phyloP scores from a whole-genome alignment of 2,329 filamentous ascomycete species.

The Stagonosporopsis tanaceti region DNA sequence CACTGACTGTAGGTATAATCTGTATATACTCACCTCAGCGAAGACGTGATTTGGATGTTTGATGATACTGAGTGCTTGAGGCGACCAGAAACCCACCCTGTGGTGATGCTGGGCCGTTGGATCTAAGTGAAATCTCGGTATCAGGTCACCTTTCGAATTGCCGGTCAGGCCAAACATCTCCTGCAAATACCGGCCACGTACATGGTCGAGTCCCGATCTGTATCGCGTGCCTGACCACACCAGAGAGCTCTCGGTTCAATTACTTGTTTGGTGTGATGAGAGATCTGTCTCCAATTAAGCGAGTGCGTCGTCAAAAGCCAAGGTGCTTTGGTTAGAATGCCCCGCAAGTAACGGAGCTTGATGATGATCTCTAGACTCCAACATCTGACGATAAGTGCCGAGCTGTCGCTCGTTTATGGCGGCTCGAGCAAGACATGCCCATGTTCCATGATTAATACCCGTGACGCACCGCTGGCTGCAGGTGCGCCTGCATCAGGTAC shows the following conservation, averaged over 20 bases:
- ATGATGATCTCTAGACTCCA: neutral
- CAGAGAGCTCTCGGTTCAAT: neutral
- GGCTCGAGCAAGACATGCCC: conserved; percentile 6
- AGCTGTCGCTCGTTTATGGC: neutral
- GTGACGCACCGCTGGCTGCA: neutral
- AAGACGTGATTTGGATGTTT: neutral
- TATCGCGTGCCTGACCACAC: neutral
- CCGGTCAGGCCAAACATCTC: neutral
- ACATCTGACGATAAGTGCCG: neutral
- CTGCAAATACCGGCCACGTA: neutral
- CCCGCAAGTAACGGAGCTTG: neutral
- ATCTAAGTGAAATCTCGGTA: neutral
- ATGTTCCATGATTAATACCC: neutral
- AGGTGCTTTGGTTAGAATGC: neutral
- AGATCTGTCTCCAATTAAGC: neutral
- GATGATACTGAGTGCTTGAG: neutral
- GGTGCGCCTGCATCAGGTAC: conserved; percentile 1
- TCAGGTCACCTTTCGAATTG: neutral
- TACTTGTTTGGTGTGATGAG: neutral
- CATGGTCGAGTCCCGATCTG: neutral
- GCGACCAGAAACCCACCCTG: neutral
- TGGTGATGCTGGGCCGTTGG: neutral
- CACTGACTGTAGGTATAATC: neutral
- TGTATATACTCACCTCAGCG: conserved; percentile 7
- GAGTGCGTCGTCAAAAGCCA: neutral